Percentiles rank a stretch among this genome's conserved stretches.
Conservation (phyloP, 108 stramenopile genomes). For the Chaetoceros tenuissimus region DNA sequence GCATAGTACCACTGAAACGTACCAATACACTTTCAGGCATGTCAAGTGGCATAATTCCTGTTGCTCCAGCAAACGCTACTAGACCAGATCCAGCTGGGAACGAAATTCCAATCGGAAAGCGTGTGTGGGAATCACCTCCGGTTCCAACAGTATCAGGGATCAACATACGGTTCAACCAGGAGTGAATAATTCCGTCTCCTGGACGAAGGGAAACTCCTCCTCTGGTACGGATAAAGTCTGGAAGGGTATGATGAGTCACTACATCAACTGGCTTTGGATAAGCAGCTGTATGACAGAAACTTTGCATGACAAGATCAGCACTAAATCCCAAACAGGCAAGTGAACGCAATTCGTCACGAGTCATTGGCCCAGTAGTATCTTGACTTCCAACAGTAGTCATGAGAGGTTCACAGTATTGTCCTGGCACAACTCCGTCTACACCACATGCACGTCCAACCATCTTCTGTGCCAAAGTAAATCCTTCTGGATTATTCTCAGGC, state of each 20-base stretch:
- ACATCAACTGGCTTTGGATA: conserved; percentile 97
- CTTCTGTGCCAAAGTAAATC: conserved; percentile 92
- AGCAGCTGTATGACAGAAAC: conserved; percentile 95
- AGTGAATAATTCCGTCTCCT: conserved; percentile 96
- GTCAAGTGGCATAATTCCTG: conserved; percentile 92
- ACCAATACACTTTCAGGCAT: conserved; percentile 95
- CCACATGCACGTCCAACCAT: conserved; percentile 93
- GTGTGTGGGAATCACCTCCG: conserved; percentile 94
- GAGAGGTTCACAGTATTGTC: conserved; percentile 91
- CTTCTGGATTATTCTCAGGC: conserved; percentile 57
- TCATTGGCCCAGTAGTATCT: conserved; percentile 97
- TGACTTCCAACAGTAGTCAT: conserved; percentile 96
- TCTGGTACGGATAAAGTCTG: conserved; percentile 92
- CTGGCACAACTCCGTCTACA: conserved; percentile 75
- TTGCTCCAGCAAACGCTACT: conserved; percentile 93
- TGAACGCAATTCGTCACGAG: conserved; percentile 87
- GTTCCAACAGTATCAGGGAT: conserved; percentile 95
- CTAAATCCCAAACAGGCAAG: conserved; percentile 92
- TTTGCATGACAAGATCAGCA: conserved; percentile 95
- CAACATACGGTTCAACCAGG: conserved; percentile 96
- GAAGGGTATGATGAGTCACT: conserved; percentile 92
- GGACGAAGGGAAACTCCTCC: conserved; percentile 92
- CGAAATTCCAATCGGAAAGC: conserved; percentile 93
- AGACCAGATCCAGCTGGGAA: conserved; percentile 94
- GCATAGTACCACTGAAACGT: conserved; percentile 86